A percentile compares a stretch with the other conserved stretches of the same genome.
These are phyloP conservation scores for Amanita muscaria DNA, from an alignment of 768 basidiomycete species.

Conservation along the genomic window DNA sequence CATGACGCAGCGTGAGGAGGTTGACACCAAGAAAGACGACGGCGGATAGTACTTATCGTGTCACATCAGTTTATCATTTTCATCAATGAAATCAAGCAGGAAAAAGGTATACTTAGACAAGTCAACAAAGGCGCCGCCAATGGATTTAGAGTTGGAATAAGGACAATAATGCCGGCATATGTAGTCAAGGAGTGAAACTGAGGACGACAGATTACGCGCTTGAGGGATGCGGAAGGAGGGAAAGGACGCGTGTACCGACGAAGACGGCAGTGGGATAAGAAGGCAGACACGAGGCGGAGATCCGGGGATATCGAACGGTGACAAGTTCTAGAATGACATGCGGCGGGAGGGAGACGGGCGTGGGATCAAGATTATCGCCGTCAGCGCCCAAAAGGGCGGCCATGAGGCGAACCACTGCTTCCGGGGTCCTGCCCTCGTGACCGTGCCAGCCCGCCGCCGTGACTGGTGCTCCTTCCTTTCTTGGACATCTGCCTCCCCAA, in stretches of 20 bases:
- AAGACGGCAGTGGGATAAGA: not conserved
- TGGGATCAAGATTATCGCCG: not conserved
- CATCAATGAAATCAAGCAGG: not conserved
- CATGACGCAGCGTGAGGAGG: too few relatives aligned
- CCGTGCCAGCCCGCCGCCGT: not conserved
- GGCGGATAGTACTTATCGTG: too few relatives aligned
- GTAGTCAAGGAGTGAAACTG: too few relatives aligned
- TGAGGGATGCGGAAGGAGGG: not conserved
- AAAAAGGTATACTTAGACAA: too few relatives aligned
- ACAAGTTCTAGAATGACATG: conserved; percentile 3
- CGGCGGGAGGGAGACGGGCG: conserved; percentile 3
- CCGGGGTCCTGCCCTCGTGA: conserved; percentile 7
- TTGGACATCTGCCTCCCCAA: not conserved
- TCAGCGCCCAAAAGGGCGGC: not conserved
- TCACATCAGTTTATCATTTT: too few relatives aligned
- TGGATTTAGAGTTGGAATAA: too few relatives aligned
- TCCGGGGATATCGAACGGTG: not conserved
- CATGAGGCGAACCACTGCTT: not conserved
- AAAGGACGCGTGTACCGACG: not conserved
- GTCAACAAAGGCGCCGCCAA: too few relatives aligned
- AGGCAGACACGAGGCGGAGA: conserved; percentile 8
- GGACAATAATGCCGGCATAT: too few relatives aligned
- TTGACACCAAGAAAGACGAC: too few relatives aligned
- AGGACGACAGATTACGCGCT: too few relatives aligned
- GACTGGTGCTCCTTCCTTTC: not conserved